phyloP scores from a whole-genome alignment of 139 green algal genomes.

The Closterium sp. region DNA sequence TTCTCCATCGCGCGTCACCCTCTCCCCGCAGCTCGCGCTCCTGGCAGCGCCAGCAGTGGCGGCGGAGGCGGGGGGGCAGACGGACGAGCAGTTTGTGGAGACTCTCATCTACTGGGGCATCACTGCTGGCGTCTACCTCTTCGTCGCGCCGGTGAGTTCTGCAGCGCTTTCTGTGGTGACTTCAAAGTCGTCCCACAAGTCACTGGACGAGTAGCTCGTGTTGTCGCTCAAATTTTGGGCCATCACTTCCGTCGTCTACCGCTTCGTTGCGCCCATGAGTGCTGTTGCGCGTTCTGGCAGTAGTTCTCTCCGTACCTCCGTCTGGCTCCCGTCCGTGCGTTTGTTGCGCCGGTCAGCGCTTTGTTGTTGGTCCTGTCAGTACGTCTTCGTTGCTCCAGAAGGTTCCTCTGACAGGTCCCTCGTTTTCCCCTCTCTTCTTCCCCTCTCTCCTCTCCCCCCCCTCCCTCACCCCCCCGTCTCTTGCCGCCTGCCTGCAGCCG shows the following conservation, averaged over 20 bases:
- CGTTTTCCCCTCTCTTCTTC: not conserved
- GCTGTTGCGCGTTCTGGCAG: not conserved
- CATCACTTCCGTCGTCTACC: not conserved
- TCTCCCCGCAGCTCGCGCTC: not conserved
- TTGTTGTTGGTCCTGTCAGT: too few relatives aligned
- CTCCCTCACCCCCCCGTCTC: not conserved
- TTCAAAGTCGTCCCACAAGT: too few relatives aligned
- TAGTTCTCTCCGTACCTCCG: too few relatives aligned
- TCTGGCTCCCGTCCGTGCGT: too few relatives aligned
- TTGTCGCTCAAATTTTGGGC: not conserved
- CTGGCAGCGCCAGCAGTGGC: not conserved
- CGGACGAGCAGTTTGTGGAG: conserved; percentile 5
- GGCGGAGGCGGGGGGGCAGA: not conserved
- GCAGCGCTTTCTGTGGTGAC: too few relatives aligned
- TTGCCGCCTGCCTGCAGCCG: conserved; percentile 7
- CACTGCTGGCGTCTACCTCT: conserved; percentile 1
- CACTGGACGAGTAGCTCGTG: not conserved
- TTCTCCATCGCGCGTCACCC: not conserved
- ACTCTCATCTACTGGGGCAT: conserved; percentile 1
- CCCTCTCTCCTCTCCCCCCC: not conserved
- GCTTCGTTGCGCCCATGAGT: not conserved
- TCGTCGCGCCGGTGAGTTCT: conserved; percentile 9
- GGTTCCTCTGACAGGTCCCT: not conserved
- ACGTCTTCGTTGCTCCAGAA: too few relatives aligned
- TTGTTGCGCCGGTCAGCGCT: too few relatives aligned